phyloP scores from a whole-genome alignment of 805 yeast genomes.

The Candida glaebosa region DNA sequence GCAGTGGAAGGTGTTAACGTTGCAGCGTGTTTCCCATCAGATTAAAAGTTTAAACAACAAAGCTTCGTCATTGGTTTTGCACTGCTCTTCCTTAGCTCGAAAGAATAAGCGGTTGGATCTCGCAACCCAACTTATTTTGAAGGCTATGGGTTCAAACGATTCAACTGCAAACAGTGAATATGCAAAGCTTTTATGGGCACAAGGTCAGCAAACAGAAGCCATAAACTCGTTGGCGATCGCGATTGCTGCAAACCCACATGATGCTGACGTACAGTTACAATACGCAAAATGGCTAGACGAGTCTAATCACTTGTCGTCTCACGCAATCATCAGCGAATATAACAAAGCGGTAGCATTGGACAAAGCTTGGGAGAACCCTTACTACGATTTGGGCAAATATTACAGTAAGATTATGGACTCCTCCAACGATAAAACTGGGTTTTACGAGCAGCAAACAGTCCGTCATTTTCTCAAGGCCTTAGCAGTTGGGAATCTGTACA shows the following conservation, averaged over 20 bases:
- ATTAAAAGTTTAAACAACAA: constrained; percentile 32
- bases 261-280: constrained; percentile 57
- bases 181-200: constrained; percentile 82
- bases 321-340: constrained; percentile 69
- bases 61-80: constrained; percentile 47
- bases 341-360: constrained; percentile 52
- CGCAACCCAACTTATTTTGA: constrained; percentile 64
- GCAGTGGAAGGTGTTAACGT: constrained; percentile 55
- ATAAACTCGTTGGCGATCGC: constrained; percentile 47
- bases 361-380: constrained; percentile 70
- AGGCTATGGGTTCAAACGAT: constrained; percentile 47
- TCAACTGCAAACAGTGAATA: constrained; percentile 64
- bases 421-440: constrained; percentile 46
- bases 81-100: constrained; percentile 63
- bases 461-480: constrained; percentile 57
- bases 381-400: constrained; percentile 75
- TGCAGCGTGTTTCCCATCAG: constrained; percentile 48
- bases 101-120: constrained; percentile 66
- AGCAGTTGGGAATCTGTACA: constrained; percentile 57
- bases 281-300: constrained; percentile 87
- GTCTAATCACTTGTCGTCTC: constrained; percentile 79
- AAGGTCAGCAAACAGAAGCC: constrained; percentile 85
- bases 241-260: constrained; percentile 8
- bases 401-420: constrained; percentile 75
- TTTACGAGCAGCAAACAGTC: constrained; percentile 53